A percentile compares a stretch with the other conserved stretches of the same genome.
Conservation (phyloP, 805 yeast genomes). For the Candida dendrica region DNA sequence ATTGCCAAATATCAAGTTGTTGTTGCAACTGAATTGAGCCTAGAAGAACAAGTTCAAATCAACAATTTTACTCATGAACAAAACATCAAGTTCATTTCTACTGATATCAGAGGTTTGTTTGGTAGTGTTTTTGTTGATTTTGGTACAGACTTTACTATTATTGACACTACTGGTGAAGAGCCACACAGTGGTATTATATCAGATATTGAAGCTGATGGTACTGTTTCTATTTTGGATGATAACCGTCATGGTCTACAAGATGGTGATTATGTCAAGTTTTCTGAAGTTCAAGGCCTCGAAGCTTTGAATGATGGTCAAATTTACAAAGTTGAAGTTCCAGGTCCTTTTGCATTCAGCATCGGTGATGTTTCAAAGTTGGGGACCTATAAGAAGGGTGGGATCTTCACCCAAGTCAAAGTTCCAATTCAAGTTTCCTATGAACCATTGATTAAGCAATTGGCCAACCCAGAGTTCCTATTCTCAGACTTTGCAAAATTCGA, state of each 20-base stretch:
- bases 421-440: constrained; percentile 62
- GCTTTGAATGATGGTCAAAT: constrained; percentile 68
- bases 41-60: constrained; percentile 70
- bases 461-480: constrained; percentile 68
- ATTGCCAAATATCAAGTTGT: constrained; percentile 64
- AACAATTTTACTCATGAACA: constrained; percentile 68
- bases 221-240: constrained; percentile 90
- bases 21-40: constrained; percentile 71
- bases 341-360: constrained; percentile 90
- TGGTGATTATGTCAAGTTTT: constrained; percentile 81
- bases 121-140: constrained; percentile 88
- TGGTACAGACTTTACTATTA: constrained; percentile 71
- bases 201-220: constrained; percentile 80
- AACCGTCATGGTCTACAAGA: constrained; percentile 90
- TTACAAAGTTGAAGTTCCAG: constrained; percentile 74
- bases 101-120: constrained; percentile 82
- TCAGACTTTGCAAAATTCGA: constrained; percentile 94
- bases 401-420: constrained; percentile 86
- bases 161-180: constrained; percentile 91
- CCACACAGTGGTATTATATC: constrained; percentile 82
- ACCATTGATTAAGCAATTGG: constrained; percentile 55
- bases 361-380: constrained; percentile 51
- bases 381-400: constrained; percentile 72
- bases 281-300: constrained; percentile 78
- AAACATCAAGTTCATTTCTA: constrained; percentile 71